A percentile compares a stretch with the other conserved stretches of the same genome.
Evolutionary conservation across 129 eudicot species (phyloP).

Genomic region (Deinandra increscens): DNA sequence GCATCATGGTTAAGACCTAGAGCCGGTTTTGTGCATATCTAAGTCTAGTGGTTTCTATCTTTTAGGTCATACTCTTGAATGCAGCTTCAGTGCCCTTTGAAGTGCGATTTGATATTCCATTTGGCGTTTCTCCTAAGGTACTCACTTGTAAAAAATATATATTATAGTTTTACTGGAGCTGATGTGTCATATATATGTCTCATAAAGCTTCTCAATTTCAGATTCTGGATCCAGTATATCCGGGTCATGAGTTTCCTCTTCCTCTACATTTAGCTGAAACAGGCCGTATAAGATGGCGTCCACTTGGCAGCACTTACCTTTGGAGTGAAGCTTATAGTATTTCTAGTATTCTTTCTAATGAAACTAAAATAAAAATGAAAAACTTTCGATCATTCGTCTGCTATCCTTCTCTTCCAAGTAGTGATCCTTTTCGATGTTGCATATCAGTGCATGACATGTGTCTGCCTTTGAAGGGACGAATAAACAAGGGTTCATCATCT

Average conservation of each 20-base stretch:
- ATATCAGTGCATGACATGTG: slow-evolving; percentile 67
- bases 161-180: slow-evolving; percentile 9
- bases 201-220: slow-evolving; percentile 32
- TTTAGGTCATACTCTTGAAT: slow-evolving; percentile 80
- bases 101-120: slow-evolving; percentile 96
- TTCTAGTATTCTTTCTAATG: slow-evolving; percentile 70
- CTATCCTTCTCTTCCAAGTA: slow-evolving; percentile 95
- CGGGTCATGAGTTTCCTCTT: slow-evolving; percentile 93
- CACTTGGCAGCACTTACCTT: slow-evolving; percentile 74
- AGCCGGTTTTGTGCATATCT: neutral
- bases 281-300: slow-evolving; percentile 96
- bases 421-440: slow-evolving; percentile 93
- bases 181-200: slow-evolving; percentile 15
- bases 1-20: neutral
- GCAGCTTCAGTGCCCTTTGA: slow-evolving; percentile 83
- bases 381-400: slow-evolving; percentile 81
- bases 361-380: slow-evolving; percentile 65
- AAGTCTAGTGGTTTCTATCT: neutral
- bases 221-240: slow-evolving; percentile 89
- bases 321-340: slow-evolving; percentile 97
- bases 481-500: slow-evolving; percentile 41
- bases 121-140: slow-evolving; percentile 97
- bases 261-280: slow-evolving; percentile 98
- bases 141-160: neutral
- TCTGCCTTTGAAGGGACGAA: slow-evolving; percentile 52